phyloP scores from a whole-genome alignment of 164 flowering plant species.

The Euptelea pleiosperma region DNA sequence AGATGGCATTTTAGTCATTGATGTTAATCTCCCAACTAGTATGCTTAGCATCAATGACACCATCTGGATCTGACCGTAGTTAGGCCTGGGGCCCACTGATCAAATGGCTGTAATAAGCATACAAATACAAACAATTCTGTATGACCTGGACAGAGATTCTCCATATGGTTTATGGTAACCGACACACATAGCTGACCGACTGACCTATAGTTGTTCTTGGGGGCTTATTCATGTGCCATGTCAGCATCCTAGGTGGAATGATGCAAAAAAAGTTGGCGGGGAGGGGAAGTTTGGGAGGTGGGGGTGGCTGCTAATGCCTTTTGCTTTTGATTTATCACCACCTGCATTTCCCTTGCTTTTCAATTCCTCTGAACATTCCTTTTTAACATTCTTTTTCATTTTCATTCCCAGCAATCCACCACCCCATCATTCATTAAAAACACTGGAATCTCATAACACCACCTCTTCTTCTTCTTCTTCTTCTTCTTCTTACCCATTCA shows the following conservation, averaged over 20 bases:
- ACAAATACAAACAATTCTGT: background rate
- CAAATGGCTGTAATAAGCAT: conserved; percentile 5
- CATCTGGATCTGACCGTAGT: too few species aligned
- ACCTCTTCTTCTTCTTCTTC: conserved; percentile 9
- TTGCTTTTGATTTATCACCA: conserved; percentile 44
- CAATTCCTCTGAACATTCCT: conserved; percentile 25
- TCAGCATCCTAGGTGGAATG: conserved; percentile 45
- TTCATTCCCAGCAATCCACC: conserved; percentile 24
- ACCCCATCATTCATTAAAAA: conserved; percentile 18
- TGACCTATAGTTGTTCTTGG: background rate
- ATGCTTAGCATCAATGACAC: too few species aligned
- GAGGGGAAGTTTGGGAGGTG: conserved; percentile 18
- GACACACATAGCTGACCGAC: background rate
- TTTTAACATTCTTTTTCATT: conserved; percentile 23
- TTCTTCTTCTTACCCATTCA: background rate
- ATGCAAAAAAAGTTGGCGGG: conserved; percentile 32
- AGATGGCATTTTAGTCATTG: background rate
- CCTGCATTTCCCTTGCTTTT: conserved; percentile 40
- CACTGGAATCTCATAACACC: conserved; percentile 13
- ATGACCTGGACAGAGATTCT: background rate
- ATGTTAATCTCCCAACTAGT: too few species aligned
- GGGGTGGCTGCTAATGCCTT: conserved; percentile 23
- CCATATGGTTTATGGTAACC: too few species aligned
- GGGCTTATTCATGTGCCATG: conserved; percentile 30
- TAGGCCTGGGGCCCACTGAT: background rate